Evolutionary conservation across 2,329 filamentous ascomycete genomes (phyloP).

Genomic region (Botrytis tulipae): DNA sequence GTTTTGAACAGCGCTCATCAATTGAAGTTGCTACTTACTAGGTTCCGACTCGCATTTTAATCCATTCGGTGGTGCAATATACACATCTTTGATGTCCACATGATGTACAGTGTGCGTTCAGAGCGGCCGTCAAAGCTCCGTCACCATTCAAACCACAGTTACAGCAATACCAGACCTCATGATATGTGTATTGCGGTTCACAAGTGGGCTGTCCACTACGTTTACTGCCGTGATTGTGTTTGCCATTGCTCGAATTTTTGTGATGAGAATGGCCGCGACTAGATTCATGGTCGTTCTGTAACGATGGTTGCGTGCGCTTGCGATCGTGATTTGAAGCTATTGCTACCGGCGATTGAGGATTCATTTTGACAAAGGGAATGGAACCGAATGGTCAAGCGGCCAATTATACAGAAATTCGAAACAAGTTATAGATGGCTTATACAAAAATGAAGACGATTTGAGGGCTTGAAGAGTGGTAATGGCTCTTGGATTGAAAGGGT

Average conservation of each 20-base stretch:
- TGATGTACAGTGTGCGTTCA: not conserved
- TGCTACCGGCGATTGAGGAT: not conserved
- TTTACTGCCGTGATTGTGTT: not conserved
- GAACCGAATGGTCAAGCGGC: not conserved
- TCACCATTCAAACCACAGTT: not conserved
- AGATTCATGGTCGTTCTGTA: not conserved
- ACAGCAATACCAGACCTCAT: slow-evolving; percentile 15
- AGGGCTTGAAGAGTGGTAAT: not conserved
- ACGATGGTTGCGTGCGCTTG: not conserved
- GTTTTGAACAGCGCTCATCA: not conserved
- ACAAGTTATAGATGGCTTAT: too few species aligned
- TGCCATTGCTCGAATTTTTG: not conserved
- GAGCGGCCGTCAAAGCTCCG: not conserved
- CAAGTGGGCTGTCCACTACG: not conserved
- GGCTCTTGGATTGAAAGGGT: not conserved
- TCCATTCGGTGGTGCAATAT: not conserved
- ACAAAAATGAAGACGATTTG: not conserved
- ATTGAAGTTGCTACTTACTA: slow-evolving; percentile 3
- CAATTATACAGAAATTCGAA: not conserved
- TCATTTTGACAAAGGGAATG: not conserved
- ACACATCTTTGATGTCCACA: not conserved
- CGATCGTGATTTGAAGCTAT: not conserved
- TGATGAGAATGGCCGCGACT: not conserved
- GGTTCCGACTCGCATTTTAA: not conserved
- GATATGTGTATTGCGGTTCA: not conserved